These are phyloP conservation scores for Fusarium succisae DNA, from an alignment of 2,329 filamentous ascomycete genomes.

Conservation along the genomic window DNA sequence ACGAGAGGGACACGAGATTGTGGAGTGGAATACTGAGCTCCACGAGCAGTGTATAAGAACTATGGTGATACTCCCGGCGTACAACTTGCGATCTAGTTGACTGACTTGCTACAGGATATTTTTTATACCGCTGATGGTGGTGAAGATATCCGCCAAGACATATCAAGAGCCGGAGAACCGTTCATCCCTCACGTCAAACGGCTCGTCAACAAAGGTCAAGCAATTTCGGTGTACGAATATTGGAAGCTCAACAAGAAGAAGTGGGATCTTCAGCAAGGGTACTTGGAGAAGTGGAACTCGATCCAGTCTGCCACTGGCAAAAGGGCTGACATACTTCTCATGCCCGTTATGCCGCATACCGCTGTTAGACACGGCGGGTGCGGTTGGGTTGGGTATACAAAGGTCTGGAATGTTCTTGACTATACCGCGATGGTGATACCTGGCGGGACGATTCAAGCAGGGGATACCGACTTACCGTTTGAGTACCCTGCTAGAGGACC, in stretches of 20 bases:
- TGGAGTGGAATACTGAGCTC: not conserved
- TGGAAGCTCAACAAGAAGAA: slow-evolving; percentile 2
- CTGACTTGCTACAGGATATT: not conserved
- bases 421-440: not conserved
- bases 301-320: not conserved
- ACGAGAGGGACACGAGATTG: not conserved
- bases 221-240: not conserved
- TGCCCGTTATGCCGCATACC: not conserved
- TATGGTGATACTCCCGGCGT: not conserved
- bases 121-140: not conserved
- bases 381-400: slow-evolving; percentile 2
- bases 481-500: not conserved
- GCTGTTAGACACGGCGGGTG: not conserved
- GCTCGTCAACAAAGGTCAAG: not conserved
- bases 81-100: too few species aligned
- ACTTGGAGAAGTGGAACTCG: not conserved
- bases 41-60: slow-evolving; percentile 3
- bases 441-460: not conserved
- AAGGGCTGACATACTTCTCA: not conserved
- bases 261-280: not conserved
- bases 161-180: not conserved
- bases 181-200: not conserved
- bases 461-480: not conserved
- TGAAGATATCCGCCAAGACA: not conserved
- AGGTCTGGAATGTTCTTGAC: not conserved